These are phyloP conservation scores for Leccinum idahoense DNA, from an alignment of 1,284 basidiomycete species.

Conservation along the genomic window DNA sequence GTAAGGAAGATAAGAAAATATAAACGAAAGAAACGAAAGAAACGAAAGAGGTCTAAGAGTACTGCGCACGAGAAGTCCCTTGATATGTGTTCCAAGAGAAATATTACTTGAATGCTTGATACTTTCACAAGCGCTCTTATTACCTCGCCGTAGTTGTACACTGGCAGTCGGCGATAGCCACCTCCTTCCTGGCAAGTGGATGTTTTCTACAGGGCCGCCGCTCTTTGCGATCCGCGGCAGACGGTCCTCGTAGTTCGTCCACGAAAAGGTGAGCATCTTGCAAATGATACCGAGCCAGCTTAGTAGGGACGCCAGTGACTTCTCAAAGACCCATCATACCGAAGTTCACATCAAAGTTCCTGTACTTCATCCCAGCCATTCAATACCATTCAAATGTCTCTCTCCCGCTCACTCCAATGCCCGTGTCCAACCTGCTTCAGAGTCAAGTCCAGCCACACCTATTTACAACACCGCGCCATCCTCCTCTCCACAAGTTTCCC, in stretches of 20 bases:
- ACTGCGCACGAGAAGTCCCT: background rate
- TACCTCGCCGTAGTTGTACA: slow-evolving; percentile 83
- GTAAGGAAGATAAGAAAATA: no score
- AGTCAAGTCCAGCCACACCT: slow-evolving; percentile 49
- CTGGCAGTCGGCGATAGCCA: slow-evolving; percentile 39
- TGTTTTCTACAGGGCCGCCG: slow-evolving; percentile 53
- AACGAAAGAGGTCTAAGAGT: no score
- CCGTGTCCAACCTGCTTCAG: slow-evolving; percentile 35
- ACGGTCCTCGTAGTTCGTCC: slow-evolving; percentile 64
- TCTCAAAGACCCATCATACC: slow-evolving; percentile 58
- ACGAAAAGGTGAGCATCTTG: slow-evolving; percentile 42
- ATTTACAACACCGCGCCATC: slow-evolving; percentile 73
- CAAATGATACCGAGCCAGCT: slow-evolving; percentile 6
- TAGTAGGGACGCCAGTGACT: slow-evolving; percentile 54
- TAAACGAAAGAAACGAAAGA: no score
- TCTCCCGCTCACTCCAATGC: slow-evolving; percentile 76
- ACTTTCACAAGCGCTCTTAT: slow-evolving; percentile 90
- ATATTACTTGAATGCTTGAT: slow-evolving; percentile 86
- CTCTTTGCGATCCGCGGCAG: slow-evolving; percentile 58
- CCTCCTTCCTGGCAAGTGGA: slow-evolving; percentile 44
- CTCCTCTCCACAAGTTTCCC: slow-evolving; percentile 59
- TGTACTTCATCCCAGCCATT: slow-evolving; percentile 50
- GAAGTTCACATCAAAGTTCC: slow-evolving; percentile 70
- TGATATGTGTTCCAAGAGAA: slow-evolving; percentile 84
- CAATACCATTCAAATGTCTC: slow-evolving; percentile 64